Conservation (phyloP, 257 asterid genomes). For the Rhazya stricta region DNA sequence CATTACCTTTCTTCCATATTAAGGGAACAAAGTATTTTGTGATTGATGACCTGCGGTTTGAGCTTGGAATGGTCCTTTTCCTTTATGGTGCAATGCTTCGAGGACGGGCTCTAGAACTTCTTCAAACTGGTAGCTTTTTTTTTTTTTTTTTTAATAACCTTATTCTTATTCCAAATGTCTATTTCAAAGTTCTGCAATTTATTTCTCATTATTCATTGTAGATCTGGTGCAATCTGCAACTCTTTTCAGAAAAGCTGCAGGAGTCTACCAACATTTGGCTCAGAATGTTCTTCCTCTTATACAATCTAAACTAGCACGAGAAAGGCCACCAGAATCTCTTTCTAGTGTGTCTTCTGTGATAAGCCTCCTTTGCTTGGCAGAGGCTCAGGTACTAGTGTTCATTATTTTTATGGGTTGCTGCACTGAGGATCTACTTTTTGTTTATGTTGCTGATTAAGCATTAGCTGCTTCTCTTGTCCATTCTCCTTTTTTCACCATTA, state of each 20-base stretch:
- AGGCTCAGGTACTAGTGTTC: constrained; percentile 56
- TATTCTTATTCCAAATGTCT: neutral
- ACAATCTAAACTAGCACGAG: constrained; percentile 18
- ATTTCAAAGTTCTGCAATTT: neutral
- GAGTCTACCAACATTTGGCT: constrained; percentile 45
- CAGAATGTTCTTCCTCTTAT: constrained; percentile 31
- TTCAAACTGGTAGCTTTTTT: constrained; percentile 35
- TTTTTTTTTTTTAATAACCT: neutral
- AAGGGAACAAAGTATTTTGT: constrained; percentile 40
- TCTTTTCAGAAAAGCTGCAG: constrained; percentile 66
- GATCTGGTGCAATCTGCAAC: constrained; percentile 62
- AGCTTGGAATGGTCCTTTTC: constrained; percentile 52
- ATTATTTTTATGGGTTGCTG: neutral
- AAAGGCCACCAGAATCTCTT: constrained; percentile 53
- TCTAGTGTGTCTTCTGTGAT: constrained; percentile 34
- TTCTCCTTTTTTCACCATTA: neutral
- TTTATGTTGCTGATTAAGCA: neutral
- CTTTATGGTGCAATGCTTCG: constrained; percentile 54
- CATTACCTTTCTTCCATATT: constrained; percentile 30
- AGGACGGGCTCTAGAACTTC: constrained; percentile 45
- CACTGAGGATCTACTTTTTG: neutral
- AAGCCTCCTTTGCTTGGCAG: constrained; percentile 65
- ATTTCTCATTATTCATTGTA: constrained; percentile 17
- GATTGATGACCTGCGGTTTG: constrained; percentile 36
- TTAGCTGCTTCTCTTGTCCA: neutral